These are phyloP conservation scores for Penicillium taxi DNA, from an alignment of 495 filamentous ascomycete genomes.

Conservation along the genomic window DNA sequence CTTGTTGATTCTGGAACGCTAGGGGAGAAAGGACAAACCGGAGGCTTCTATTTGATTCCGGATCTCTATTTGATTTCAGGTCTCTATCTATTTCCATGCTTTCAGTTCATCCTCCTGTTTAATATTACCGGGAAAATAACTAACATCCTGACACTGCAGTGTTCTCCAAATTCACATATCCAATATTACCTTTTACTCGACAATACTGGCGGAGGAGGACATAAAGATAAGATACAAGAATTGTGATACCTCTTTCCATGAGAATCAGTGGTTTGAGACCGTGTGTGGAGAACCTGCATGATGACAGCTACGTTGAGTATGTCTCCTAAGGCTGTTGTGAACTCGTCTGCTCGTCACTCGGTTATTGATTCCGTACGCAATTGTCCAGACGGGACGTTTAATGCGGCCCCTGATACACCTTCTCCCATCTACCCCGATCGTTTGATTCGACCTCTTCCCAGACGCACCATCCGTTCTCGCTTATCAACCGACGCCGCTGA, in stretches of 20 bases:
- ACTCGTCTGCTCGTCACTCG: conserved; percentile 26
- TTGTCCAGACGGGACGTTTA: conserved; percentile 43
- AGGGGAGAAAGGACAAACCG: conserved; percentile 2
- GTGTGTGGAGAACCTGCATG: conserved; percentile 28
- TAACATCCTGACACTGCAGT: too few species aligned
- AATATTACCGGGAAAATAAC: not conserved
- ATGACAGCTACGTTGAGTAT: conserved; percentile 47
- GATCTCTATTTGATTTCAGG: not conserved
- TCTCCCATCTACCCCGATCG: conserved; percentile 77
- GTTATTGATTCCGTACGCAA: conserved; percentile 35
- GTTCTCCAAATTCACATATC: conserved; percentile 1
- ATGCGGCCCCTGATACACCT: conserved; percentile 60
- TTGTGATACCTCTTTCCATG: conserved; percentile 10
- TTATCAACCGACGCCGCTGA: conserved; percentile 77
- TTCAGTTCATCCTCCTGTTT: too few species aligned
- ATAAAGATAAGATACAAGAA: conserved; percentile 8
- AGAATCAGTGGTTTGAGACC: conserved; percentile 24
- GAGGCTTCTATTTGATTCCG: not conserved
- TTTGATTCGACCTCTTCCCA: conserved; percentile 88
- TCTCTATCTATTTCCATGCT: not conserved
- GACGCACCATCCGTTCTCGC: conserved; percentile 73
- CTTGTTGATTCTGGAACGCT: conserved; percentile 15
- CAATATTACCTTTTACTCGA: too few species aligned
- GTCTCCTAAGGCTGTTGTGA: conserved; percentile 23
- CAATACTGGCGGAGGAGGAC: conserved; percentile 17